A percentile compares a stretch with the other conserved stretches of the same genome.
phyloP scores from a whole-genome alignment of 495 filamentous ascomycete species.

The Penicillium robsamsonii region DNA sequence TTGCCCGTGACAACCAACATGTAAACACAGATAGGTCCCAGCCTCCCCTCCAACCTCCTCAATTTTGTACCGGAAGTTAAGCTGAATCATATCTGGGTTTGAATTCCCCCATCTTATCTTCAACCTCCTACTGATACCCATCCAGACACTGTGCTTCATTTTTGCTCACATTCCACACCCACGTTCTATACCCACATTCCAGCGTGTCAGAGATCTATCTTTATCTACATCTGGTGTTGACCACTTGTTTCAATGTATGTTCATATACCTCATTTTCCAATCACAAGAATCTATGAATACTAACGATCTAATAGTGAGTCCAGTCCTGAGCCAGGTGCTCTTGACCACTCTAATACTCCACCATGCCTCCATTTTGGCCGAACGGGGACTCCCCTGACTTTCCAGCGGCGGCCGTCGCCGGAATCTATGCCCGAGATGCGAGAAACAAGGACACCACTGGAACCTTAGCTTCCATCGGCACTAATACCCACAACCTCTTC shows the following conservation, averaged over 20 bases:
- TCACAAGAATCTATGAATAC: conserved; percentile 10
- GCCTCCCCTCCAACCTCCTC: conserved; percentile 48
- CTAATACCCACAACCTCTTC: conserved; percentile 20
- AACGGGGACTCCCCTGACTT: conserved; percentile 31
- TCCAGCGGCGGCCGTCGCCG: conserved; percentile 16
- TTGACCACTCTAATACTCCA: conserved; percentile 30
- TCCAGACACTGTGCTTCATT: conserved; percentile 1
- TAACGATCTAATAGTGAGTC: conserved; percentile 22
- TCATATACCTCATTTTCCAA: neutral
- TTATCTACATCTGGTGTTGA: conserved; percentile 15
- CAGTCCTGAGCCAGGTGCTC: conserved; percentile 43
- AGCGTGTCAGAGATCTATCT: conserved; percentile 3
- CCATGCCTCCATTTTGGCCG: conserved; percentile 36
- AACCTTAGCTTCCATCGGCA: conserved; percentile 8
- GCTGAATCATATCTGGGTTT: conserved; percentile 15
- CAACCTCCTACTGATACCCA: conserved; percentile 8
- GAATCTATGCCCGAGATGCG: conserved; percentile 12
- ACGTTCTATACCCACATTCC: conserved; percentile 9
- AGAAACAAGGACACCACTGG: conserved; percentile 6
- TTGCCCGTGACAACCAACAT: conserved; percentile 27
- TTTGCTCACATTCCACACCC: conserved; percentile 6
- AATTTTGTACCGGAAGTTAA: conserved; percentile 25
- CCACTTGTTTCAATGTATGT: conserved; percentile 18
- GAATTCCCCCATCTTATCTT: conserved; percentile 12
- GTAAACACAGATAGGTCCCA: conserved; percentile 38